Evolutionary conservation across 1,284 basidiomycete species (phyloP).

Genomic region (Amylostereum areolatum): DNA sequence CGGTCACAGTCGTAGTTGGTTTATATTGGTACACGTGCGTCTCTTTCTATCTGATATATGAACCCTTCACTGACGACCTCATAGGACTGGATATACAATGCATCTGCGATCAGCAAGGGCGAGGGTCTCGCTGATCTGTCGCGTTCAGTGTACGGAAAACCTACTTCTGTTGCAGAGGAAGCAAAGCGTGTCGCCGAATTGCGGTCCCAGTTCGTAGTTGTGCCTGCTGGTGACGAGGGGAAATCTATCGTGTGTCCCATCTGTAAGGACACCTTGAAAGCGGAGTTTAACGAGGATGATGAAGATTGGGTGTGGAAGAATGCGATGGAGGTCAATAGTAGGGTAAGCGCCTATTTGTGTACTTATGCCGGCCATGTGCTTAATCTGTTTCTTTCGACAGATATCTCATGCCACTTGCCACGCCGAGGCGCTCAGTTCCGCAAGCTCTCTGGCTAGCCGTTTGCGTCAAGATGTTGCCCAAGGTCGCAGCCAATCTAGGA

Average conservation of each 20-base stretch:
- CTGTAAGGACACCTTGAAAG: constrained; percentile 92
- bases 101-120: constrained; percentile 51
- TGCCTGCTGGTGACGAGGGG: constrained; percentile 82
- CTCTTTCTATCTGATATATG: constrained; percentile 6
- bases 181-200: constrained; percentile 72
- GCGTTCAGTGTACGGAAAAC: constrained; percentile 46
- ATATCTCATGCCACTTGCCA: constrained; percentile 92
- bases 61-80: constrained; percentile 12
- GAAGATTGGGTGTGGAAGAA: constrained; percentile 99
- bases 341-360: constrained; percentile 41
- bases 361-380: neutral
- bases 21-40: constrained; percentile 78
- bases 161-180: constrained; percentile 57
- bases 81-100: constrained; percentile 83
- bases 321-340: constrained; percentile 77
- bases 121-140: constrained; percentile 53
- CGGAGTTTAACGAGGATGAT: constrained; percentile 92
- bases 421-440: constrained; percentile 66
- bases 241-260: constrained; percentile 84
- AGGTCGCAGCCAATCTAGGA: constrained; percentile 60
- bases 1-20: constrained; percentile 91
- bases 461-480: constrained; percentile 48
- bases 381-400: constrained; percentile 26
- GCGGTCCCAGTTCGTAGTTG: constrained; percentile 76
- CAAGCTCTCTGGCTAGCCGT: constrained; percentile 56